Base-by-base conservation (phyloP, 139 green algal species). In the Chlorella vulgaris region DNA sequence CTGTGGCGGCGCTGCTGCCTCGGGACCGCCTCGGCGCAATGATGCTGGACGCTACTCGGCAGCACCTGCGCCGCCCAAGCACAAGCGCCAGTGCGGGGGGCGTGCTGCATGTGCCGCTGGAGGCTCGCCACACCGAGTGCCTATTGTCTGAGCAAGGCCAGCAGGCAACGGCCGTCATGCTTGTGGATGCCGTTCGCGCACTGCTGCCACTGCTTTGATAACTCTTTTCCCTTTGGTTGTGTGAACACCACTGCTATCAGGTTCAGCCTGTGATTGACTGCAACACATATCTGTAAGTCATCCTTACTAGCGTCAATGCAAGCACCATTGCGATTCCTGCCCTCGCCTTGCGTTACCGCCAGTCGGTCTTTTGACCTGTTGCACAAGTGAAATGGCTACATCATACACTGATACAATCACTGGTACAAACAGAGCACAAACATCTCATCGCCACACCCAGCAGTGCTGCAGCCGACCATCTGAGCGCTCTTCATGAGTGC, bases 1-100 rank as follows among this genome's bases (percentile, higher is more conserved):
- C 91, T 6, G 83, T 84, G 8, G 91, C 85, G 10, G 80, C 91
- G 62, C 78, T 93, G 60, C 73, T 94, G 38, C 87, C 91, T 1
- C 80, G 90, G 28, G 91, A 93, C 74, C 67, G 73, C 5, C n/a
- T 90, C 15, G 91, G 91, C 2, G 84, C 68, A 4, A 60, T 82
- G 4, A 89, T 94, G 70, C 55, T 93, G 43, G 85, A 81, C n/a
- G 88, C 83, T 26, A 83, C 55, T 3, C 26, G 66, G 36, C 35
- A 53, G 36, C 29, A 65, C 31, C 70, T 78, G 70, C 60, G 38
- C 74, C 77, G 67, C 33, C 84, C 85, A 36, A 28, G 40, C 29
- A n/a, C n/a, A 24, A 60, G 8, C 6, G 69, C 42, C 60, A 66
- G 79, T 4, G 76, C 26, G 7, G 53, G 26, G 7, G 35, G 28